Evolutionary conservation across 73 alveolate genomes (phyloP), one percentile per base, ranked within the genome.

Genomic region (Tetrahymena malaccensis): DNA sequence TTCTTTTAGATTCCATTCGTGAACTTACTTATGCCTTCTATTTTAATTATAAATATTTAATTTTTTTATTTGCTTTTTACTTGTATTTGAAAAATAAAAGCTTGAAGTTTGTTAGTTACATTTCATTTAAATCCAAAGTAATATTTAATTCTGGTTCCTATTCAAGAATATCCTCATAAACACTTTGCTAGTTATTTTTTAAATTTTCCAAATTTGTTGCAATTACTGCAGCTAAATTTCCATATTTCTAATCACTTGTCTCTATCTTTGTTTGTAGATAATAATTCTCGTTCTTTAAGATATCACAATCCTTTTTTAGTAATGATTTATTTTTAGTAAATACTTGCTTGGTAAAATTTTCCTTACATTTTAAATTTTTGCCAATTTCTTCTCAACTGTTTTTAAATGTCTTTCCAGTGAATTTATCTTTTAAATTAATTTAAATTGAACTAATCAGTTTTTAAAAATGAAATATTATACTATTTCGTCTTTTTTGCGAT

Each of bases 231-330:
- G 97, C 93, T 31, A 95, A 89, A 95, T 95, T 95, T 11, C 93
- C 95, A 85, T 70, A 95, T 34, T 95, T 95, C 84, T 95, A 40
- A 43, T 95, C 97, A 22, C 84, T 43, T 40, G 95, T 50, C 31
- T 95, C 95, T 35, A 95, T 50, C 55, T 93, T 95, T 33, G 97
- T 95, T 33, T 50, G n/a, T 2, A 95, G 89, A 50, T 95, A 93
- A 95, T 95, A 85, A 93, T 95, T 95, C 85, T 95, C 97, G 55
- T 95, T 95, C 43, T 94, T 95, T 50, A 95, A 95, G 17, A 95
- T 95, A 34, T 95, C 97, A 89, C 94, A 85, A 35, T 95, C 89
- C 89, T 70, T 19, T 27, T 70, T 70, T 27, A 17, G 22, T 7
- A 27, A 70, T 40, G 0, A 40, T 7, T 40, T 40, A 6, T 40